Evolutionary conservation across 192 early-diverging fungal species (phyloP).

Genomic region (Physocladia obscura): DNA sequence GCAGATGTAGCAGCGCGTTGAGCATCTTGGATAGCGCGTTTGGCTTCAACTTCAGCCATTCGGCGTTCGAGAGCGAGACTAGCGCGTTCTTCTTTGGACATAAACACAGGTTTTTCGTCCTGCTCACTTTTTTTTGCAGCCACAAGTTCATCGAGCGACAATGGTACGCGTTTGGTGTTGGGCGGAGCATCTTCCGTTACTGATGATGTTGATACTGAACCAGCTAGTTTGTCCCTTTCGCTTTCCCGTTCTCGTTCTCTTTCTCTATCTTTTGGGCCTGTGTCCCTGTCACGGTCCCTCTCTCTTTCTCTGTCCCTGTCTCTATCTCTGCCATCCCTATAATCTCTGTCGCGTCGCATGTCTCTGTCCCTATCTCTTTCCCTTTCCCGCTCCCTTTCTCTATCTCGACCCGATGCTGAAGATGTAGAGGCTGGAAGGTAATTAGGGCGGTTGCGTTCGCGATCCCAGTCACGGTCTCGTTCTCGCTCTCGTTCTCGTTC

Average conservation of each 20-base stretch:
- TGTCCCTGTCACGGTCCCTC: constrained; percentile 12
- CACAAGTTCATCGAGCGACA: constrained; percentile 78
- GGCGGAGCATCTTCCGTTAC: background rate
- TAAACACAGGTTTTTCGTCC: constrained; percentile 69
- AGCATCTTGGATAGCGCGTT: constrained; percentile 60
- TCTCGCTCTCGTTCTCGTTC: background rate
- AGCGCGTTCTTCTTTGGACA: constrained; percentile 90
- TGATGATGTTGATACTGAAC: background rate
- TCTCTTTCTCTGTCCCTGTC: constrained; percentile 25
- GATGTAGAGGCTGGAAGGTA: no score
- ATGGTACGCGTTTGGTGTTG: constrained; percentile 51
- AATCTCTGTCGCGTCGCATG: no score
- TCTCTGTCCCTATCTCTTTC: no score
- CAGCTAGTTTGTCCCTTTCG: constrained; percentile 30
- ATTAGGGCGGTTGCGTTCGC: no score
- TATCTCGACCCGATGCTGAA: no score
- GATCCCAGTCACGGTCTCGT: background rate
- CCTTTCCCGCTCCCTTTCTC: no score
- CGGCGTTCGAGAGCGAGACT: constrained; percentile 80
- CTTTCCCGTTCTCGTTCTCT: constrained; percentile 39
- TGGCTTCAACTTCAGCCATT: constrained; percentile 77
- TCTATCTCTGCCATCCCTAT: no score
- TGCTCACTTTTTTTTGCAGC: constrained; percentile 55
- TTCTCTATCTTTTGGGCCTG: constrained; percentile 20
- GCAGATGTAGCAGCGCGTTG: constrained; percentile 42